phyloP scores from a whole-genome alignment of 2,329 filamentous ascomycete species.

The Lasiodiplodia sp. region DNA sequence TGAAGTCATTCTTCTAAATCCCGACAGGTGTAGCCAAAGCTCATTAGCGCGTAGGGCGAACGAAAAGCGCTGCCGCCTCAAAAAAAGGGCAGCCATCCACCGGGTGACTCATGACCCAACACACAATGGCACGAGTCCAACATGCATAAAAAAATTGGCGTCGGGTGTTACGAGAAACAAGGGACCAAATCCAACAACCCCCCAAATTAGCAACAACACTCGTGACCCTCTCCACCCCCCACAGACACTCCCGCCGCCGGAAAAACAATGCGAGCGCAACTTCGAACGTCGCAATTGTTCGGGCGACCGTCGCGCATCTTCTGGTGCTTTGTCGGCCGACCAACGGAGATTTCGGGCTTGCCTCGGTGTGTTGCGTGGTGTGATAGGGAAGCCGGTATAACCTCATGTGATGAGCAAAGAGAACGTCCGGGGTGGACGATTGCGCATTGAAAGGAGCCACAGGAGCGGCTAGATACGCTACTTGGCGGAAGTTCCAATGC shows the following conservation, averaged over 20 bases:
- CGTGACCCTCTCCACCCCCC: background rate
- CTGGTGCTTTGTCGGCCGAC: background rate
- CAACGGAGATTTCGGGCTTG: background rate
- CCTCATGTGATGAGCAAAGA: background rate
- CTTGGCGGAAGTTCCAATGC: background rate
- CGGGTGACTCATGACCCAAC: background rate
- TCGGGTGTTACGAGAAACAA: background rate
- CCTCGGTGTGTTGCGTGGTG: background rate
- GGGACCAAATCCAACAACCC: background rate
- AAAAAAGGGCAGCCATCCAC: background rate
- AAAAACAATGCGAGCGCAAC: background rate
- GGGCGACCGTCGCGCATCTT: slow-evolving; percentile 1
- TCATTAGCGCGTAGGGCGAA: too few relatives aligned
- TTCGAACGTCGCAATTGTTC: slow-evolving; percentile 11
- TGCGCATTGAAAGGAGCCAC: background rate
- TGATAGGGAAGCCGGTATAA: too few relatives aligned
- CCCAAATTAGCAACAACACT: background rate
- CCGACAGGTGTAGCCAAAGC: too few relatives aligned
- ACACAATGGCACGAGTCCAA: background rate
- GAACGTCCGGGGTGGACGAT: background rate
- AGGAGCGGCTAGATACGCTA: background rate
- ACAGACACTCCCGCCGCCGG: background rate
- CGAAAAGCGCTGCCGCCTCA: too few relatives aligned
- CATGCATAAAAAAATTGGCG: too few relatives aligned
- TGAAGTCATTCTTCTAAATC: too few relatives aligned